Evolutionary conservation across 2,329 filamentous ascomycete species (phyloP).

Genomic region (Aspergillus ochraceus): DNA sequence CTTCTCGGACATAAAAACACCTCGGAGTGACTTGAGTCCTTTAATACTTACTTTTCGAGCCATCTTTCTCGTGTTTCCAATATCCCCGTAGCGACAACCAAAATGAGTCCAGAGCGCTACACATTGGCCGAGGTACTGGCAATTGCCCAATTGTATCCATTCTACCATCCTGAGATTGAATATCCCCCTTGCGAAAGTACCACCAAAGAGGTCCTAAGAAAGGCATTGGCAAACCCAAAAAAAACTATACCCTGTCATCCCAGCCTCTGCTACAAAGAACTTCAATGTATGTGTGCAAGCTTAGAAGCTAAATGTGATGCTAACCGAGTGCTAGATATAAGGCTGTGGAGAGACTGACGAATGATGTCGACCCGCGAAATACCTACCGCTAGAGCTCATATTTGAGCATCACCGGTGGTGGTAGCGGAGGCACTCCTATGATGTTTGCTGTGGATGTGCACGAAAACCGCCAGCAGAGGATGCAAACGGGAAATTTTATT

Average conservation of each 20-base stretch:
- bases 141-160: constrained; percentile 37
- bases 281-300: neutral
- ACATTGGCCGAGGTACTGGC: constrained; percentile 32
- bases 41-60: no score
- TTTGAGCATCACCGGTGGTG: constrained; percentile 45
- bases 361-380: constrained; percentile 36
- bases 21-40: no score
- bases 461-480: constrained; percentile 46
- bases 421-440: constrained; percentile 31
- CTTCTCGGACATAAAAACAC: no score
- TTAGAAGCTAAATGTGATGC: neutral
- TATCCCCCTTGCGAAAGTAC: constrained; percentile 31
- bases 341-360: constrained; percentile 35
- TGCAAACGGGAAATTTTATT: constrained; percentile 35
- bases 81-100: no score
- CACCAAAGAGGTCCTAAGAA: constrained; percentile 3
- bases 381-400: constrained; percentile 42
- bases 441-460: constrained; percentile 43
- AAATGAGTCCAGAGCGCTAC: neutral
- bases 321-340: constrained; percentile 31
- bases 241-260: neutral
- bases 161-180: constrained; percentile 27
- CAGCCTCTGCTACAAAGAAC: no score
- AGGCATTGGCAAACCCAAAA: neutral
- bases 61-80: no score